Evolutionary conservation across 345 rosid genomes (phyloP), one percentile per base, ranked within the genome.

Genomic region (Eucalyptus lansdowneana): DNA sequence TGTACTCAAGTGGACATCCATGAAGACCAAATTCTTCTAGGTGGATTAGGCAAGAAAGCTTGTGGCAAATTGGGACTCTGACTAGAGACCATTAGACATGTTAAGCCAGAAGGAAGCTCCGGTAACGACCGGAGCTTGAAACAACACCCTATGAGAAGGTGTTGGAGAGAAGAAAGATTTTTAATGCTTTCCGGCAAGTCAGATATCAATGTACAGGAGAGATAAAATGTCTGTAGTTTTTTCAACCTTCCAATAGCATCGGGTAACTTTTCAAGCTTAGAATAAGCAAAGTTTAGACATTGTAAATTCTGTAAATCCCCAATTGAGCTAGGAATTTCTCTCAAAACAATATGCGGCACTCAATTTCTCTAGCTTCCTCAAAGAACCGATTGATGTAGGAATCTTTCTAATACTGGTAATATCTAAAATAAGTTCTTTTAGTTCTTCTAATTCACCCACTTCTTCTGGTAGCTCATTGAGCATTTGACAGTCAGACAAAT

Each of bases 151-250:
- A 50, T 3, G 5, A 0, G 16, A 50, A 50, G 51, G 5, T 50
- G 51, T 50, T 50, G 51, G 51, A 50, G 51, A 50, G 51, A 50
- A 50, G 51, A 50, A 50, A 44, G 45, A 44, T 44, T 44, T 8
- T 2, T 9, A 8, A 44, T 44, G 9, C 45, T 44, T 44, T 44
- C 17, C 14, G 51, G 51, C 51, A 50, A 0, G 40, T 67, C 3
- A 8, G 19, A 67, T 67, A 67, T n/a, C 40, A 1, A 0, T n/a
- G 80, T 31, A 0, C 6, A 1, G 15, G 2, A 4, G 40, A 67
- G 80, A 67, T 4, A 1, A 31, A 67, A 40, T 11, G 11, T 67
- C 80, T 1, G 40, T 4, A 67, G 11, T n/a, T 67, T 67, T 67
- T 67, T 67, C 80, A 67, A 67, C 40, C 40, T 31, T 31, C 80